phyloP scores from a whole-genome alignment of 371 early-diverging fungal species.

The Actinomucor elegans region DNA sequence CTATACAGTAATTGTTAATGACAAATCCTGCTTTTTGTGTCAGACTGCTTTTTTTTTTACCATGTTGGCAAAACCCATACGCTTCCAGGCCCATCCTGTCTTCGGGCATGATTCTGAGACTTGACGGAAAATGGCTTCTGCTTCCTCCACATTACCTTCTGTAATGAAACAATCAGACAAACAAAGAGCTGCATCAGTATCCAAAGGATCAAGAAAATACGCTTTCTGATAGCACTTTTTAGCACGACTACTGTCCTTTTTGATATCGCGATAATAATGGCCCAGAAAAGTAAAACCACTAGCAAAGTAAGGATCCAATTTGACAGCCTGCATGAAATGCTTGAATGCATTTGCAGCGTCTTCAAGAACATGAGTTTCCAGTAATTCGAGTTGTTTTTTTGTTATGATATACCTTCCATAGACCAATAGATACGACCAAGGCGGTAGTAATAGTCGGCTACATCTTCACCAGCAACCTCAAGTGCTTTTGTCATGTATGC shows the following conservation, averaged over 20 bases:
- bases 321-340: slow-evolving; percentile 73
- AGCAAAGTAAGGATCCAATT: slow-evolving; percentile 65
- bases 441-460: slow-evolving; percentile 63
- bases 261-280: slow-evolving; percentile 71
- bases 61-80: slow-evolving; percentile 75
- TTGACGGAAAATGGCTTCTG: slow-evolving; percentile 55
- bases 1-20: too few relatives aligned
- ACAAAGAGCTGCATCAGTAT: slow-evolving; percentile 68
- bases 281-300: slow-evolving; percentile 81
- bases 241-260: slow-evolving; percentile 67
- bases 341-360: slow-evolving; percentile 65
- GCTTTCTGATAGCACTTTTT: slow-evolving; percentile 82
- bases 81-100: slow-evolving; percentile 78
- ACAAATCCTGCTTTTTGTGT: too few relatives aligned
- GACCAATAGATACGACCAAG: slow-evolving; percentile 82
- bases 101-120: slow-evolving; percentile 45
- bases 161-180: slow-evolving; percentile 65
- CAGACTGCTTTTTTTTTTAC: slow-evolving; percentile 46
- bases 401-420: slow-evolving; percentile 79
- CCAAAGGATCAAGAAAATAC: slow-evolving; percentile 62
- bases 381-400: slow-evolving; percentile 3
- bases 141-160: slow-evolving; percentile 52
- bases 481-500: slow-evolving; percentile 57
- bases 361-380: slow-evolving; percentile 36
- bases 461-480: slow-evolving; percentile 31